Percentiles rank a stretch among this genome's conserved stretches.
Conservation (phyloP, 1,284 basidiomycete genomes). For the Cryptococcus jaspeensis region DNA sequence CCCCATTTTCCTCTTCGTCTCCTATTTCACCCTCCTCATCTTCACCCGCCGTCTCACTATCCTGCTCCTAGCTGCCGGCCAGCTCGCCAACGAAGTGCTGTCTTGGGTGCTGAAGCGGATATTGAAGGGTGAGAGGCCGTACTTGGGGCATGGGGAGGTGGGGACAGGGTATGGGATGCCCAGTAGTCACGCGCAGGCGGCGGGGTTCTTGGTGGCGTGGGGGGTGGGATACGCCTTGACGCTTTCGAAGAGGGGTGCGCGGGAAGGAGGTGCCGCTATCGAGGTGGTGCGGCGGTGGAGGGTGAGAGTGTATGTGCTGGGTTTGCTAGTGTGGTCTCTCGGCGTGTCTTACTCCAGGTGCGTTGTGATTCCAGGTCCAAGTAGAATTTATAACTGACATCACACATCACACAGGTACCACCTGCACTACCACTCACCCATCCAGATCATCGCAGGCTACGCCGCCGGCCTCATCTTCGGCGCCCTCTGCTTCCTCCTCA, state of each 20-base stretch:
- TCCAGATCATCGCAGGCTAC: constrained; percentile 44
- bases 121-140: constrained; percentile 36
- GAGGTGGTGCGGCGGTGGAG: constrained; percentile 18
- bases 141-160: constrained; percentile 30
- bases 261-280: background rate
- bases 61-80: constrained; percentile 37
- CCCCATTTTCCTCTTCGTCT: constrained; percentile 51
- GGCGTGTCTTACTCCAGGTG: constrained; percentile 48
- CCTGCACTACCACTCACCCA: constrained; percentile 45
- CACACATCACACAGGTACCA: constrained; percentile 27
- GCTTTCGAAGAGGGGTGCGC: constrained; percentile 8
- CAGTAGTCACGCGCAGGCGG: constrained; percentile 48
- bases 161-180: constrained; percentile 50
- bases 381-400: background rate
- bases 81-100: constrained; percentile 41
- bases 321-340: constrained; percentile 41
- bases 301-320: constrained; percentile 34
- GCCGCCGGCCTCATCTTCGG: constrained; percentile 32
- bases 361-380: background rate
- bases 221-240: constrained; percentile 35
- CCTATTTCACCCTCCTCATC: constrained; percentile 47
- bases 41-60: constrained; percentile 43
- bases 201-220: constrained; percentile 44
- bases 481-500: constrained; percentile 29
- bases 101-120: constrained; percentile 37